These are phyloP conservation scores for Inga leiocalycina DNA, from an alignment of 306 rosid species.

Conservation along the genomic window DNA sequence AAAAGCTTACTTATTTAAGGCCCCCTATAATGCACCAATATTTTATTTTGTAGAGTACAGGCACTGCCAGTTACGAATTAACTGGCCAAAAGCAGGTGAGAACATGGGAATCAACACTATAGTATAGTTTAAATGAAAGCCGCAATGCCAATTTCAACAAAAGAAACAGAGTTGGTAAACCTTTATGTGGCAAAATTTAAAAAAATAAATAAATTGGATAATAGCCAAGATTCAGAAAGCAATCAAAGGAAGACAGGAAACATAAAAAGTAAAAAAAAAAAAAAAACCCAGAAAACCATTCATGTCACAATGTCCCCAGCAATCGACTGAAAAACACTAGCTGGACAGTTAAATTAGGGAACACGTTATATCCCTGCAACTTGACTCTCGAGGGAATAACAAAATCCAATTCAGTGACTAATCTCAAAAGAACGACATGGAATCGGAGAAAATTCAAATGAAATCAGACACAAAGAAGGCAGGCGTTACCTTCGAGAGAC, in stretches of 20 bases:
- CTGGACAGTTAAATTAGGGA: slow-evolving; percentile 29
- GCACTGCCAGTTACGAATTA: slow-evolving; percentile 20
- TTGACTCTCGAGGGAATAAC: slow-evolving; percentile 19
- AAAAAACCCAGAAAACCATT: slow-evolving; percentile 13
- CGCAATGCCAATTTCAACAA: slow-evolving; percentile 18
- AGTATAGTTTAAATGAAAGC: slow-evolving; percentile 23
- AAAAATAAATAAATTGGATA: neutral
- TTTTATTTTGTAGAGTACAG: slow-evolving; percentile 12
- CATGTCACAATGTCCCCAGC: slow-evolving; percentile 25
- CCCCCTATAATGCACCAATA: slow-evolving; percentile 34
- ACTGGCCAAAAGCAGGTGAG: slow-evolving; percentile 33
- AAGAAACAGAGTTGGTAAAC: neutral
- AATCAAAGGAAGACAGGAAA: slow-evolving; percentile 19
- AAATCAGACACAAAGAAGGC: neutral
- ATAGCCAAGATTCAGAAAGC: slow-evolving; percentile 21
- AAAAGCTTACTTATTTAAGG: slow-evolving; percentile 14
- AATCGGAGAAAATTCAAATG: neutral
- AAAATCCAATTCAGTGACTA: slow-evolving; percentile 35
- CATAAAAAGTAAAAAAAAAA: neutral
- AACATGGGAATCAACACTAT: slow-evolving; percentile 30
- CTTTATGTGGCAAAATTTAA: neutral
- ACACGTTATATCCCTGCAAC: neutral
- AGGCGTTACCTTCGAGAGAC: slow-evolving; percentile 64
- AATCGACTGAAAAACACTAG: slow-evolving; percentile 21
- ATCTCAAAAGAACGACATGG: slow-evolving; percentile 21